Conservation (phyloP, 2,329 filamentous ascomycete species). For the Diaporthe sp. region DNA sequence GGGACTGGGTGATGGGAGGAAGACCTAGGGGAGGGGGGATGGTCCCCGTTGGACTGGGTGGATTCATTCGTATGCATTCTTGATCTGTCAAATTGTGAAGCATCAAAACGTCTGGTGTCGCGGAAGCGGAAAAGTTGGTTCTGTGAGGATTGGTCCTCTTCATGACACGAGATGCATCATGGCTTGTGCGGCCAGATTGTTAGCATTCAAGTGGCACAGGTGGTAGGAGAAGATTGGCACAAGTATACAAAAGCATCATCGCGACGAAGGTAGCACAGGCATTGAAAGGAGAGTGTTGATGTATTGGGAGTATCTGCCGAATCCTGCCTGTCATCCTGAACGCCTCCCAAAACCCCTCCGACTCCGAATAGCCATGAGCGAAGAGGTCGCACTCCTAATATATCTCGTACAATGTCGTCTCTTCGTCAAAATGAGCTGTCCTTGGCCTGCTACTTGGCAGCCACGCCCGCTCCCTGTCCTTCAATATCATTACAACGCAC, state of each 20-base stretch:
- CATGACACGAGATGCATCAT: too few relatives aligned
- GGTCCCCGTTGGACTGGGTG: not conserved
- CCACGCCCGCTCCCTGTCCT: not conserved
- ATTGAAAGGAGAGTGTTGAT: constrained; percentile 25
- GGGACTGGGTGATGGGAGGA: not conserved
- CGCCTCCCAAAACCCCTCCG: not conserved
- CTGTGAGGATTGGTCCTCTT: not conserved
- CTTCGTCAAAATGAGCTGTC: not conserved
- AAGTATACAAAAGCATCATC: not conserved
- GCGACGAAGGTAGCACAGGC: not conserved
- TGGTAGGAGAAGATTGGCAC: not conserved
- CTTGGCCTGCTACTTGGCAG: not conserved
- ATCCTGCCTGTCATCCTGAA: constrained; percentile 6
- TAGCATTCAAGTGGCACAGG: not conserved
- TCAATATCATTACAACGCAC: not conserved
- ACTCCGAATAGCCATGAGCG: constrained; percentile 11
- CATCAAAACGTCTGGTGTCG: not conserved
- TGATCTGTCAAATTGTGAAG: not conserved
- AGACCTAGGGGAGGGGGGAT: not conserved
- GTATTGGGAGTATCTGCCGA: constrained; percentile 34
- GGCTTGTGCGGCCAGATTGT: not conserved
- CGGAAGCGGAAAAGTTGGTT: not conserved
- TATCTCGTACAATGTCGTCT: constrained; percentile 23
- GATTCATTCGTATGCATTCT: not conserved
- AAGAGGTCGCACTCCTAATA: not conserved